These are phyloP conservation scores for Fagus crenata DNA, from an alignment of 306 rosid genomes.

Conservation along the genomic window DNA sequence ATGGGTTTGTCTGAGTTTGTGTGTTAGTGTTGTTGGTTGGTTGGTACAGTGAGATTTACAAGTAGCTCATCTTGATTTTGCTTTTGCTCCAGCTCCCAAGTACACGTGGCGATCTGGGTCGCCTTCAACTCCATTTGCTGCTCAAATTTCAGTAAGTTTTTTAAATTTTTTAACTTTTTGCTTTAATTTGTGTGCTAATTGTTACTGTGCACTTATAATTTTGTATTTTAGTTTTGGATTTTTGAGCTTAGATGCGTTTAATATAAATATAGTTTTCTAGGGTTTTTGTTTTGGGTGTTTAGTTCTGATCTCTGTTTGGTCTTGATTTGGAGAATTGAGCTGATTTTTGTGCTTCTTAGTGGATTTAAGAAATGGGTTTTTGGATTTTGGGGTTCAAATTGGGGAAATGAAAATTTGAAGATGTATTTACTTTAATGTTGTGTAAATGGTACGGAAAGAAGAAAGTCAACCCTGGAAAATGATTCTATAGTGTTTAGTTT, in stretches of 20 bases:
- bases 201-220: slow-evolving; percentile 20
- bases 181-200: slow-evolving; percentile 10
- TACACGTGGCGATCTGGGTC: slow-evolving; percentile 17
- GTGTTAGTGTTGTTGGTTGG: slow-evolving; percentile 1
- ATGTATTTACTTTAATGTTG: slow-evolving; percentile 14
- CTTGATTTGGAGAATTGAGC: slow-evolving; percentile 40
- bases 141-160: slow-evolving; percentile 8
- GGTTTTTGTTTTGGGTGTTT: background rate
- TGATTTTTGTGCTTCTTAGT: slow-evolving; percentile 21
- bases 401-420: slow-evolving; percentile 12
- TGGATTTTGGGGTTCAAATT: slow-evolving; percentile 20
- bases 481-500: background rate
- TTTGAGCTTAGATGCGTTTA: slow-evolving; percentile 21
- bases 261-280: slow-evolving; percentile 3
- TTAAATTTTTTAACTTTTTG: background rate
- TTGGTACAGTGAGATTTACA: slow-evolving; percentile 4
- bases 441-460: slow-evolving; percentile 5
- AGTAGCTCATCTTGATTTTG: slow-evolving; percentile 9
- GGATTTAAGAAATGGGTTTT: slow-evolving; percentile 29
- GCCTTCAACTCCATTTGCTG: slow-evolving; percentile 7
- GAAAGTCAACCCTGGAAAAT: slow-evolving; percentile 20
- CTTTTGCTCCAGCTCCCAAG: slow-evolving; percentile 14
- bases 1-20: slow-evolving; percentile 2
- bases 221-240: background rate
- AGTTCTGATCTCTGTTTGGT: slow-evolving; percentile 33